These are phyloP conservation scores for Candolleomyces eurysporus DNA, from an alignment of 768 basidiomycete genomes.

Conservation along the genomic window DNA sequence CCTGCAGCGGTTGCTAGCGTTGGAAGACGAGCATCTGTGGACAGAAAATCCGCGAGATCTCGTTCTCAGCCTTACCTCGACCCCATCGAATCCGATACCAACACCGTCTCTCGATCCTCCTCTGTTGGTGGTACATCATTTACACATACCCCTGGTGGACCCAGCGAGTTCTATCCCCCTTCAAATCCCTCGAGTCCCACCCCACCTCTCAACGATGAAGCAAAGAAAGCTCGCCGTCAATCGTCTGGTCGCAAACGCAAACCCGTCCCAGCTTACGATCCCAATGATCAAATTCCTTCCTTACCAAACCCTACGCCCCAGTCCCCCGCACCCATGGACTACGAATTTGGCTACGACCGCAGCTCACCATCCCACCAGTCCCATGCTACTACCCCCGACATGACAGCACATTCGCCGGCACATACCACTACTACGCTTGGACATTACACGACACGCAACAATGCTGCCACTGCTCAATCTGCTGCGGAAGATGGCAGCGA, in stretches of 20 bases:
- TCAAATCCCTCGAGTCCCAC: slow-evolving; percentile 4
- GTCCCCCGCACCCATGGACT: slow-evolving; percentile 5
- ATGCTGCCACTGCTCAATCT: neutral
- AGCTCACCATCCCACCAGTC: slow-evolving; percentile 5
- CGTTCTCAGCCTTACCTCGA: slow-evolving; percentile 22
- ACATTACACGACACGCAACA: slow-evolving; percentile 27
- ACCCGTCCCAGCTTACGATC: slow-evolving; percentile 54
- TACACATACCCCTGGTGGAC: slow-evolving; percentile 6
- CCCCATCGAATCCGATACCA: neutral
- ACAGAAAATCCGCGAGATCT: slow-evolving; percentile 9
- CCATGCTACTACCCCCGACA: slow-evolving; percentile 8
- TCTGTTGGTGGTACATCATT: slow-evolving; percentile 6
- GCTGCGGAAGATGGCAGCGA: slow-evolving; percentile 13
- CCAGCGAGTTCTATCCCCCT: too few relatives aligned
- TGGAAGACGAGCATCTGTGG: slow-evolving; percentile 20
- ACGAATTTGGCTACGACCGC: too few relatives aligned
- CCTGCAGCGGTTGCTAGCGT: slow-evolving; percentile 9
- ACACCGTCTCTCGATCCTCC: neutral
- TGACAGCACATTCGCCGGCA: slow-evolving; percentile 1
- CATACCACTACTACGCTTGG: slow-evolving; percentile 5
- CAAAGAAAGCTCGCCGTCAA: slow-evolving; percentile 24
- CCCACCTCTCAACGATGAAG: slow-evolving; percentile 4
- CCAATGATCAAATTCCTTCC: slow-evolving; percentile 15
- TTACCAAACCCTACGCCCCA: slow-evolving; percentile 13
- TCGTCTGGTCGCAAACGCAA: slow-evolving; percentile 43